These are phyloP conservation scores for Verticillium klebahnii DNA, from an alignment of 2,329 filamentous ascomycete genomes.

Conservation along the genomic window DNA sequence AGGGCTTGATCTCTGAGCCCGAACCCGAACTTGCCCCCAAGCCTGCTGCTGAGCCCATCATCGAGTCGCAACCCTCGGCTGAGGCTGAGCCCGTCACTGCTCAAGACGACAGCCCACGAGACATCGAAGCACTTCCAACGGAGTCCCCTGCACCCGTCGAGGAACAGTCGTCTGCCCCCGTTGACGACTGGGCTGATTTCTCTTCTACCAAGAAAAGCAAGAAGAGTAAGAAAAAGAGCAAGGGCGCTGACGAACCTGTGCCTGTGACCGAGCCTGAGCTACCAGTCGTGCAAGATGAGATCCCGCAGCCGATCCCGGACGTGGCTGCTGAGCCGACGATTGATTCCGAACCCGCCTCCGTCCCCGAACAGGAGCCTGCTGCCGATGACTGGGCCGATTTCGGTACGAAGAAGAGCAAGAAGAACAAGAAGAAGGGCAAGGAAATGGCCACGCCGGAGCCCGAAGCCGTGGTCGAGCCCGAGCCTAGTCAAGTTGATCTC, in stretches of 20 bases:
- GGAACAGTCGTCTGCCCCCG: background rate
- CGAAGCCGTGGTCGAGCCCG: background rate
- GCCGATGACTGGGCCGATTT: background rate
- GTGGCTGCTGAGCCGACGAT: background rate
- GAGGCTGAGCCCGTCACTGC: background rate
- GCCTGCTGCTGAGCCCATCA: background rate
- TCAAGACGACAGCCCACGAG: background rate
- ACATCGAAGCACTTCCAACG: background rate
- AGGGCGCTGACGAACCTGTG: background rate
- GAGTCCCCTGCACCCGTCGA: background rate
- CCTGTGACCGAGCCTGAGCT: background rate
- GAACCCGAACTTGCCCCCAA: background rate
- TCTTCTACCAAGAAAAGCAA: conserved; percentile 2
- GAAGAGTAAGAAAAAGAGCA: conserved; percentile 3
- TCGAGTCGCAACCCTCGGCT: background rate
- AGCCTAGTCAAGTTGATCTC: background rate
- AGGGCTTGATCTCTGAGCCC: background rate
- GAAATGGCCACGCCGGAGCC: background rate
- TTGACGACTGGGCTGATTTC: background rate
- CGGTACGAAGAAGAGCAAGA: conserved; percentile 5
- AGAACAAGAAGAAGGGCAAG: conserved; percentile 3
- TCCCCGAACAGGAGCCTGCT: background rate
- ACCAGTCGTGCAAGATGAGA: background rate
- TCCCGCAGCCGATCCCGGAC: background rate
- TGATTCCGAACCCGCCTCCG: background rate